Conservation (phyloP, 2,329 filamentous ascomycete species). For the Microthyrium microscopicum region DNA sequence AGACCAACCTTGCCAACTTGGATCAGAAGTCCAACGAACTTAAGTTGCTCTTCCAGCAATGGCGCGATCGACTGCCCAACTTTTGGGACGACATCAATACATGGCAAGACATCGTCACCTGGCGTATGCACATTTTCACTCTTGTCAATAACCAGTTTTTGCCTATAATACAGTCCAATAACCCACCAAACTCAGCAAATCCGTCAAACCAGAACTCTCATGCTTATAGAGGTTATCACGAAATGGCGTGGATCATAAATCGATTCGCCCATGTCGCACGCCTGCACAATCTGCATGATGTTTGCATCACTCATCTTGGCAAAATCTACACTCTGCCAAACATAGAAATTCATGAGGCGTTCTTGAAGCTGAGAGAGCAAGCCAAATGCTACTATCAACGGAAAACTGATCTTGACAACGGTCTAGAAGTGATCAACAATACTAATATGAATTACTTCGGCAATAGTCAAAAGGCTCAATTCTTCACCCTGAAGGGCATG, state of each 20-base stretch:
- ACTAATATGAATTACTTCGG: slow-evolving; percentile 99
- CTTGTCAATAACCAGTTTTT: slow-evolving; percentile 93
- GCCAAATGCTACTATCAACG: slow-evolving; percentile 99
- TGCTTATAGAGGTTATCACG: slow-evolving; percentile 92
- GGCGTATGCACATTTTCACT: slow-evolving; percentile 97
- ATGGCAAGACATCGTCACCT: slow-evolving; percentile 99
- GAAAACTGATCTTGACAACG: slow-evolving; percentile 74
- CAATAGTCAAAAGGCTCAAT: slow-evolving; percentile 89
- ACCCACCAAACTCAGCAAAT: slow-evolving; percentile 38
- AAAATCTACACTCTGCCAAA: slow-evolving; percentile 98
- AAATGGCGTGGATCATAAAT: slow-evolving; percentile 99
- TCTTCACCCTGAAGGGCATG: slow-evolving; percentile 99
- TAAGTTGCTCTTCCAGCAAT: slow-evolving; percentile 82
- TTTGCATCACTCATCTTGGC: slow-evolving; percentile 92
- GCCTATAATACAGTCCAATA: slow-evolving; percentile 60
- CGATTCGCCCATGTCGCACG: slow-evolving; percentile 93
- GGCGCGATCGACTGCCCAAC: slow-evolving; percentile 89
- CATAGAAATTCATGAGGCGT: slow-evolving; percentile 98
- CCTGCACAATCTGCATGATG: slow-evolving; percentile 90
- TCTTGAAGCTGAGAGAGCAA: slow-evolving; percentile 95
- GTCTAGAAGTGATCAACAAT: slow-evolving; percentile 97
- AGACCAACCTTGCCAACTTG: slow-evolving; percentile 69
- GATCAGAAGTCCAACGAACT: slow-evolving; percentile 92
- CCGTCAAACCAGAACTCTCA: slow-evolving; percentile 71
- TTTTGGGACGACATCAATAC: slow-evolving; percentile 99